Base-by-base conservation (phyloP, 768 basidiomycete species). In the Crassisporium funariophilum region DNA sequence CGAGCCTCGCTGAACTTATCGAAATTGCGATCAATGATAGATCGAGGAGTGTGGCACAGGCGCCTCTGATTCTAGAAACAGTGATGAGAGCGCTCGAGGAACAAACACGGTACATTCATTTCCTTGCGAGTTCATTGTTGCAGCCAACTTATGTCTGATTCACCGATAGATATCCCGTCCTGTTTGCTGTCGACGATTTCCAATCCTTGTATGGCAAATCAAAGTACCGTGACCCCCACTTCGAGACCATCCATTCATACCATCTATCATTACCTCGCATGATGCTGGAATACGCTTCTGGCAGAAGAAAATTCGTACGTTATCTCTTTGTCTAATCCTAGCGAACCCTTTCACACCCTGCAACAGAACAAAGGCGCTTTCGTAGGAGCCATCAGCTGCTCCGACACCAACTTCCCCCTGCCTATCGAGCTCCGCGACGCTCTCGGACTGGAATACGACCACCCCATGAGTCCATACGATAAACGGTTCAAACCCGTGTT, bases 121-220 rank as follows among this genome's bases (percentile, higher is more conserved):
- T 12, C 11, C 2, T 44, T 15, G 15, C 35, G 2, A 12, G 4
- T 19, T 5, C 35, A 11, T 16, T 13, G 3, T n/a, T n/a, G n/a
- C n/a, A n/a, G n/a, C n/a, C n/a, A n/a, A n/a, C 19, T 12, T 19
- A 9, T 5, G 7, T 37, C 44, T 42, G 15, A 54, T 21, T 13
- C 19, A 16, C 43, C 2, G 41, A 8, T 48, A 93, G 91, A 35
- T 71, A 75, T 57, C 91, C 91, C 0, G 86, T 95, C 2, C 62
- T 97, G 5, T 69, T 95, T 22, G 93, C 92, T 0, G 73, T 95
- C 1, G 94, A 97, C 54, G 93, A 95, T 56, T 82, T 91, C 63
- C 94, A 95, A 63, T 77, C 90, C 0, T 65, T 97, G 19, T 92
- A 89, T 58, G 72, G 78, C 59, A 68, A 72, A 36, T 81, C 86